A percentile compares a stretch with the other conserved stretches of the same genome.
phyloP scores from a whole-genome alignment of 208 protist genomes.

The Trypanosoma brucei region DNA sequence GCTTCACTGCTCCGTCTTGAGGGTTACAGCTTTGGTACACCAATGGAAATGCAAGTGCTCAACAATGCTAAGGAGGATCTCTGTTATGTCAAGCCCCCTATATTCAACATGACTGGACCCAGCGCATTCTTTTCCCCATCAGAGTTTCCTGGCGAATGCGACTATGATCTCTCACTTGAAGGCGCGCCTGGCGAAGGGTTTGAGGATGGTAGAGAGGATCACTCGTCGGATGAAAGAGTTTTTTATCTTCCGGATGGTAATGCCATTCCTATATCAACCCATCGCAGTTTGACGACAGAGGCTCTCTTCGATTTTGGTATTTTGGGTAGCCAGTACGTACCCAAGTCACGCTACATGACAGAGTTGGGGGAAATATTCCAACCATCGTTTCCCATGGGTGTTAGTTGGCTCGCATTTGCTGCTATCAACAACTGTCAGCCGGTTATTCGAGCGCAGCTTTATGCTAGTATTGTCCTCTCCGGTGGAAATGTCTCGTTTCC shows the following conservation, averaged over 20 bases:
- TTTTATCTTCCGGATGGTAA: conserved; percentile 89
- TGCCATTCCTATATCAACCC: conserved; percentile 60
- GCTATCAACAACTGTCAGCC: conserved; percentile 90
- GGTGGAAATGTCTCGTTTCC: conserved; percentile 89
- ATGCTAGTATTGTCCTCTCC: conserved; percentile 90
- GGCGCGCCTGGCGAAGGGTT: not conserved
- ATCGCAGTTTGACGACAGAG: conserved; percentile 68
- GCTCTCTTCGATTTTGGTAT: conserved; percentile 87
- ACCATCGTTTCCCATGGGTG: conserved; percentile 81
- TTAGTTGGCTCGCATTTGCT: conserved; percentile 89
- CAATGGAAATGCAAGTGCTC: conserved; percentile 80
- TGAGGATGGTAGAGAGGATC: not conserved
- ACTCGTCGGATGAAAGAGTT: conserved; percentile 17
- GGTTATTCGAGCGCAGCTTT: conserved; percentile 85
- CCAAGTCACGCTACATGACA: conserved; percentile 67
- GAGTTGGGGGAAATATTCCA: conserved; percentile 80
- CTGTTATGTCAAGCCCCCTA: conserved; percentile 69
- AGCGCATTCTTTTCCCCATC: not conserved
- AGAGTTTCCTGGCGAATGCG: not conserved
- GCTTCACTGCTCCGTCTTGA: conserved; percentile 50
- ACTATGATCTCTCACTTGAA: not conserved
- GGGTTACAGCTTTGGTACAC: conserved; percentile 88
- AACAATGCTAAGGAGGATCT: conserved; percentile 90
- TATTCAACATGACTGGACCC: not conserved
- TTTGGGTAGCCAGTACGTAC: conserved; percentile 57